Base-by-base conservation (phyloP, 495 filamentous ascomycete species). In the Hypoxylon fuscum region DNA sequence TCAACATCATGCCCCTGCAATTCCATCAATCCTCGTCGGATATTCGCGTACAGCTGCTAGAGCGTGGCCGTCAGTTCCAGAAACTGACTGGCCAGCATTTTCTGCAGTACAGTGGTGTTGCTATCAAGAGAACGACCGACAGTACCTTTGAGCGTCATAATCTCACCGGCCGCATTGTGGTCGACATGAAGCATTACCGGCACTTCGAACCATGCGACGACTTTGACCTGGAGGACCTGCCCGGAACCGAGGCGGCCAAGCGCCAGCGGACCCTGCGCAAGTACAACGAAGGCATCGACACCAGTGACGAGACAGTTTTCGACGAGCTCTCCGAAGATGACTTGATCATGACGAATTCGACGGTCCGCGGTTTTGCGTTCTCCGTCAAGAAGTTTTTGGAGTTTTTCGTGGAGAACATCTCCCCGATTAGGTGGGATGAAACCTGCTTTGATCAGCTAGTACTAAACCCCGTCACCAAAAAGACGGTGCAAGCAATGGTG, bases 391-490 rank as follows among this genome's bases (percentile, higher is more conserved):
- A 41, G 9, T 75, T 76, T 44, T 31, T 77, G 0, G 68, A 76
- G 55, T 72, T 76, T 38, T 72, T 70, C 23, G 68, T 71, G 6
- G 68, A 75, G 9, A 54, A 74, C 0, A 25, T 77, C 8, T 11
- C 41, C 1, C 59, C 68, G 2, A 68, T 69, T 17, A 52, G 64
- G 48, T 73, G 70, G 70, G 69, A 75, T 48, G 49, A 66, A 0
- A 43, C 46, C 8, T 74, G 66, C 35, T 88, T 89, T 56, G 78
- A 84, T 6, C 72, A 78, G 0, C 69, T 90, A 1, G 82, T 88
- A 3, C 72, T 89, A 1, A 75, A 83, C 0, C 21, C 68, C 1
- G 67, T 72, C 6, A 76, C 79, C 51, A 86, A 86, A 65, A 76
- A 78, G 31, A 76, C 85, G 1, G 74, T 88, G 5, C 69, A 76